These are phyloP conservation scores for Podospora appendiculata DNA, from an alignment of 495 filamentous ascomycete genomes.

Conservation along the genomic window DNA sequence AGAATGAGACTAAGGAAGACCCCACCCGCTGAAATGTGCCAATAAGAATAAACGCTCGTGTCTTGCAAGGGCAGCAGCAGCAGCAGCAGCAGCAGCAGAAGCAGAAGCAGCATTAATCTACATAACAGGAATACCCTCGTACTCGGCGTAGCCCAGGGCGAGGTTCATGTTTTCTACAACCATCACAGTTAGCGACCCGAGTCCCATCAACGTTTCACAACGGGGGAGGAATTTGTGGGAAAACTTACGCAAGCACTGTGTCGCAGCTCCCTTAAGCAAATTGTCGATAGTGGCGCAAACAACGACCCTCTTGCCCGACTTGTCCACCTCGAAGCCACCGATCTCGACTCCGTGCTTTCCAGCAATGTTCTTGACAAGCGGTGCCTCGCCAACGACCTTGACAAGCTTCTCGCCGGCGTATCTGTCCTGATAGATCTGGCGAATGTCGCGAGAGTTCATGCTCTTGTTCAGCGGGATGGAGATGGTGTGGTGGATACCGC, in stretches of 20 bases:
- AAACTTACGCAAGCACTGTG: constrained; percentile 83
- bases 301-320: constrained; percentile 79
- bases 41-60: too few species aligned
- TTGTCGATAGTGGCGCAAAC: constrained; percentile 98
- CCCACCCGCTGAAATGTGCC: too few species aligned
- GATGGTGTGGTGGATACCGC: constrained; percentile 90
- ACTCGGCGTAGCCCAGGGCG: constrained; percentile 85
- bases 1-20: too few species aligned
- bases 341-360: constrained; percentile 92
- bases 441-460: constrained; percentile 86
- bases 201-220: not conserved
- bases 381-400: constrained; percentile 82
- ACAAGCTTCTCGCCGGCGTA: constrained; percentile 94
- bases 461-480: constrained; percentile 75
- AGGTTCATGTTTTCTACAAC: constrained; percentile 93
- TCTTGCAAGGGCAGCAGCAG: too few species aligned
- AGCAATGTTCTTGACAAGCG: constrained; percentile 79
- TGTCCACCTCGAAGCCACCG: constrained; percentile 89
- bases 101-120: constrained; percentile 5
- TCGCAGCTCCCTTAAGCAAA: constrained; percentile 91
- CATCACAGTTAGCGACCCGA: constrained; percentile 10
- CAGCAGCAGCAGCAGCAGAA: too few species aligned
- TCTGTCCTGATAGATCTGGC: constrained; percentile 90
- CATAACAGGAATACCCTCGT: constrained; percentile 72
- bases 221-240: constrained; percentile 3